These are phyloP conservation scores for Xylaria sp. DNA, from an alignment of 2,329 filamentous ascomycete genomes.

Conservation along the genomic window DNA sequence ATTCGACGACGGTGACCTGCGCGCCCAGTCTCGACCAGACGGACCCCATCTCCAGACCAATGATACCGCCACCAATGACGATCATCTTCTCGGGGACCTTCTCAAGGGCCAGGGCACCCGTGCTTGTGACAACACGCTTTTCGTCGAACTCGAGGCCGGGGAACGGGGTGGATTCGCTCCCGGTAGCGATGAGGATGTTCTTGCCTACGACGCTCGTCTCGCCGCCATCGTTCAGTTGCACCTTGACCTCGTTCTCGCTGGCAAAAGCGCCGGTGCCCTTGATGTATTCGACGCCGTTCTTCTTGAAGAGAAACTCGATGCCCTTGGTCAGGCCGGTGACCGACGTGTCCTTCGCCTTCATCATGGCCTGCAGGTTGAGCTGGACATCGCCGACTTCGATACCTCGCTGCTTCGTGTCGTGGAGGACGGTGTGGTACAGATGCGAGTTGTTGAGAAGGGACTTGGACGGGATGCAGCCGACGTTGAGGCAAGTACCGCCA, in stretches of 20 bases:
- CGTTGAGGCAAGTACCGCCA: slow-evolving; percentile 96
- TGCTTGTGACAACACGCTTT: slow-evolving; percentile 96
- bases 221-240: slow-evolving; percentile 87
- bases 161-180: slow-evolving; percentile 94
- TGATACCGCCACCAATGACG: slow-evolving; percentile 97
- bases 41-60: slow-evolving; percentile 96
- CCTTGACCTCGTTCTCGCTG: slow-evolving; percentile 88
- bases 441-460: slow-evolving; percentile 99
- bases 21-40: slow-evolving; percentile 94
- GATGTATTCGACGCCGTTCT: slow-evolving; percentile 98
- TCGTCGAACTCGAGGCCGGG: slow-evolving; percentile 95
- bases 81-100: slow-evolving; percentile 95
- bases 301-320: slow-evolving; percentile 97
- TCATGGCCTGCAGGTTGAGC: slow-evolving; percentile 91
- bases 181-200: slow-evolving; percentile 98
- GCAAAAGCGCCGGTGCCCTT: slow-evolving; percentile 89
- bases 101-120: slow-evolving; percentile 85
- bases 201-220: slow-evolving; percentile 86
- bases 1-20: slow-evolving; percentile 97
- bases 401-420: slow-evolving; percentile 95
- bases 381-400: slow-evolving; percentile 98
- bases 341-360: slow-evolving; percentile 97
- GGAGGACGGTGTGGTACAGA: slow-evolving; percentile 93
- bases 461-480: slow-evolving; percentile 99
- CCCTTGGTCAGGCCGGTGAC: slow-evolving; percentile 91